These are phyloP conservation scores for Candida sakaeoensis DNA, from an alignment of 805 yeast genomes.

Conservation along the genomic window DNA sequence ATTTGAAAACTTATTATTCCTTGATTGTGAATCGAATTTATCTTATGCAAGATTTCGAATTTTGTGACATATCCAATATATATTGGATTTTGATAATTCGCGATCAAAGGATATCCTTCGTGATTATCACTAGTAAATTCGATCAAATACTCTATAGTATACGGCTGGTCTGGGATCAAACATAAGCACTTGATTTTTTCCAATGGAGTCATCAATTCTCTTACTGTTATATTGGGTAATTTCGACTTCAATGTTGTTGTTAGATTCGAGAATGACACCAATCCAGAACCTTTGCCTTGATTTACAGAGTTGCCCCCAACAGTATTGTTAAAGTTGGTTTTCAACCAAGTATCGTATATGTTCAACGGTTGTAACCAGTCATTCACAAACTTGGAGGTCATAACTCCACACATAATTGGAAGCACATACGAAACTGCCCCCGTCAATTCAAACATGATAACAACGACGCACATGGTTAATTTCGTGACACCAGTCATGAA, in stretches of 20 bases:
- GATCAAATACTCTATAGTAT: slow-evolving; percentile 19
- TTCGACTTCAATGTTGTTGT: slow-evolving; percentile 24
- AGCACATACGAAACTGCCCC: slow-evolving; percentile 82
- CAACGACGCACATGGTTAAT: slow-evolving; percentile 76
- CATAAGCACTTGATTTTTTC: slow-evolving; percentile 24
- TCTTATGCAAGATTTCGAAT: slow-evolving; percentile 17
- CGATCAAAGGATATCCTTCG: slow-evolving; percentile 40
- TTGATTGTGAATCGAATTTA: slow-evolving; percentile 4
- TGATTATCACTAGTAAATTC: slow-evolving; percentile 28
- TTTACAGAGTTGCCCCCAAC: slow-evolving; percentile 15
- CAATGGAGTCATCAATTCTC: slow-evolving; percentile 29
- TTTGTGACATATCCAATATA: slow-evolving; percentile 35
- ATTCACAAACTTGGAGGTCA: slow-evolving; percentile 68
- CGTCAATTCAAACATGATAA: slow-evolving; percentile 75
- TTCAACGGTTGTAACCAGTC: slow-evolving; percentile 58
- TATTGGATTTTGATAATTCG: slow-evolving; percentile 21
- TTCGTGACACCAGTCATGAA: slow-evolving; percentile 78
- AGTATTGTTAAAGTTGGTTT: slow-evolving; percentile 24
- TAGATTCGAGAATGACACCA: slow-evolving; percentile 28
- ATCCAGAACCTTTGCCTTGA: slow-evolving; percentile 37
- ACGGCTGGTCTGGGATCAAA: slow-evolving; percentile 18
- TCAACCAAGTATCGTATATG: slow-evolving; percentile 54
- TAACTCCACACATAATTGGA: slow-evolving; percentile 82
- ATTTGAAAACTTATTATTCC: slow-evolving; percentile 20
- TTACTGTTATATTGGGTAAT: slow-evolving; percentile 30